Evolutionary conservation across 176 grass and related monocot species (phyloP).

Genomic region (Musa itinerans): DNA sequence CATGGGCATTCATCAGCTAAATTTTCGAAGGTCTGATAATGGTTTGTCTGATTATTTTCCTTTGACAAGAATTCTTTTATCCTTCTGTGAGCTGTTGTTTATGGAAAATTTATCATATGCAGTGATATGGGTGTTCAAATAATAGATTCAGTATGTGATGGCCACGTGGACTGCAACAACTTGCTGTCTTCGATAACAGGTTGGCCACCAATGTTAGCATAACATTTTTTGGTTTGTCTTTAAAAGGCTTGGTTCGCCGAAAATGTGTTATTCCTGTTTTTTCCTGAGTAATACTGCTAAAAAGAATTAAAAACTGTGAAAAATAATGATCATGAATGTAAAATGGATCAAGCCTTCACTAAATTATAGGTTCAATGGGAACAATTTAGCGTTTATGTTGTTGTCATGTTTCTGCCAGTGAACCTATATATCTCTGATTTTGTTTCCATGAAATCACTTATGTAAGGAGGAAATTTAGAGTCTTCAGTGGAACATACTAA

Average conservation of each 20-base stretch:
- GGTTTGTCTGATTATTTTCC: constrained; percentile 11
- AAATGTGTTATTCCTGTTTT: background rate
- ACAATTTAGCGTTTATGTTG: too few species aligned
- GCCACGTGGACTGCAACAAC: constrained; percentile 60
- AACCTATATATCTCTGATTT: too few species aligned
- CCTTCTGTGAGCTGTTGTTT: constrained; percentile 13
- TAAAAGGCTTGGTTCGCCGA: background rate
- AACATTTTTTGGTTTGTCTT: background rate
- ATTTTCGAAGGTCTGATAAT: constrained; percentile 65
- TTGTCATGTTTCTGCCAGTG: too few species aligned
- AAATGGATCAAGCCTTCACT: too few species aligned
- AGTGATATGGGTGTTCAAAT: constrained; percentile 57
- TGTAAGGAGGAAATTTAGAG: too few species aligned
- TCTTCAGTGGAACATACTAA: too few species aligned
- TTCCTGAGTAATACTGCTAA: background rate
- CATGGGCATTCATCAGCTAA: constrained; percentile 81
- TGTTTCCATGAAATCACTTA: too few species aligned
- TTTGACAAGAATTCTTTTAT: constrained; percentile 9
- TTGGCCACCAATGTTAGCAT: constrained; percentile 11
- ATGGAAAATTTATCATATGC: constrained; percentile 24
- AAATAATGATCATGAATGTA: too few species aligned
- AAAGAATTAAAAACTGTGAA: background rate
- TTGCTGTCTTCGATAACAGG: constrained; percentile 82
- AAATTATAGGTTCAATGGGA: too few species aligned
- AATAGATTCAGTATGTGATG: constrained; percentile 68